A percentile compares a stretch with the other conserved stretches of the same genome.
Evolutionary conservation across 1,284 basidiomycete species (phyloP).

Genomic region (Apiotrichum veenhuisii): DNA sequence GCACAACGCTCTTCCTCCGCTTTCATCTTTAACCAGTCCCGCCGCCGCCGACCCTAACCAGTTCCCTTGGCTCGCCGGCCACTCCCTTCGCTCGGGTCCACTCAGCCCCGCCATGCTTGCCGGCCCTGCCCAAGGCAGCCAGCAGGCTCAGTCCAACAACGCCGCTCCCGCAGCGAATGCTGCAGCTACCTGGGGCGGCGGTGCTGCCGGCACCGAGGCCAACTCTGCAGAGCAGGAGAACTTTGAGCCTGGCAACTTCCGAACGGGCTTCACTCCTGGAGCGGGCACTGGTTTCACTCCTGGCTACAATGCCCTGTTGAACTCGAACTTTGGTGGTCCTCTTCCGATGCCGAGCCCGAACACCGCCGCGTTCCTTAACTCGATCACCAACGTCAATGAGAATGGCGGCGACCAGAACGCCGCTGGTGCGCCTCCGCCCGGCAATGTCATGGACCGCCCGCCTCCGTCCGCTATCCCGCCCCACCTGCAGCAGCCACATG

Average conservation of each 20-base stretch:
- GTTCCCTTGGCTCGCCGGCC: constrained; percentile 64
- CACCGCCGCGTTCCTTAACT: constrained; percentile 86
- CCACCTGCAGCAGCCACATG: constrained; percentile 27
- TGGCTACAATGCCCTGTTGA: constrained; percentile 45
- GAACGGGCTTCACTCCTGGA: constrained; percentile 68
- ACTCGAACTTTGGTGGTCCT: constrained; percentile 38
- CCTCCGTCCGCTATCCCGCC: constrained; percentile 28
- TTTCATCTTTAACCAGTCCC: constrained; percentile 79
- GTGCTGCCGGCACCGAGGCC: constrained; percentile 8
- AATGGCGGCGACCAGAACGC: constrained; percentile 25
- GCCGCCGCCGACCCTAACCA: constrained; percentile 59
- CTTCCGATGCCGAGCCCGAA: constrained; percentile 77
- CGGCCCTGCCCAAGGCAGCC: constrained; percentile 56
- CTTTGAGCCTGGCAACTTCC: constrained; percentile 66
- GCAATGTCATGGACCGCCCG: constrained; percentile 10
- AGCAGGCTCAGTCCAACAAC: constrained; percentile 9
- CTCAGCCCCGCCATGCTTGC: constrained; percentile 93
- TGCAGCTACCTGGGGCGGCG: constrained; percentile 9
- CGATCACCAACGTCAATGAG: constrained; percentile 69
- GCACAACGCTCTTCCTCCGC: constrained; percentile 67
- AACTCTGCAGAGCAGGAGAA: constrained; percentile 46
- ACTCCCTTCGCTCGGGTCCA: constrained; percentile 80
- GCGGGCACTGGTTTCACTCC: constrained; percentile 75
- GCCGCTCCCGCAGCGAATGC: background rate
- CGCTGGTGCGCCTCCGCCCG: background rate